phyloP scores from a whole-genome alignment of 2,329 filamentous ascomycete genomes.

The Furcasterigmium sp. region DNA sequence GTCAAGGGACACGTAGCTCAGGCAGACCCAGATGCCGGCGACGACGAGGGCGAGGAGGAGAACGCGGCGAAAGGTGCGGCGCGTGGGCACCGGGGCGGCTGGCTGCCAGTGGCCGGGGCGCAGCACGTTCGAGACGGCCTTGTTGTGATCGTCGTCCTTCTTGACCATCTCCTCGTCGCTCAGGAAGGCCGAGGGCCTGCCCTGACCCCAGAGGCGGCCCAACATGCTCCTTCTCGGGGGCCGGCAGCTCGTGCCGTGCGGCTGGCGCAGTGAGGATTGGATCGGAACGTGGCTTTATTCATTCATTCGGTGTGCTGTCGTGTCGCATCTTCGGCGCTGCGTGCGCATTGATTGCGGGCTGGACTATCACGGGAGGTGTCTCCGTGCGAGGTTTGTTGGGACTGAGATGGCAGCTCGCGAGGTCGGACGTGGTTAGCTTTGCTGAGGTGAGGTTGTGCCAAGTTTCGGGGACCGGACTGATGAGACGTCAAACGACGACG shows the following conservation, averaged over 20 bases:
- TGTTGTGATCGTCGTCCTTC: conserved; percentile 52
- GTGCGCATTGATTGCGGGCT: no score
- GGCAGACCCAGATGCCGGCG: conserved; percentile 55
- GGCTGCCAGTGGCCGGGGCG: conserved; percentile 32
- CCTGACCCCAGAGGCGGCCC: conserved; percentile 19
- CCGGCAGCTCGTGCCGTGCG: background rate
- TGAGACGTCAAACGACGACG: no score
- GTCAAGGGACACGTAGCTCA: conserved; percentile 54
- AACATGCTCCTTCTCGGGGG: conserved; percentile 24
- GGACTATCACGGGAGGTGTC: no score
- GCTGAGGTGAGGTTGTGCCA: no score
- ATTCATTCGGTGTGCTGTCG: no score
- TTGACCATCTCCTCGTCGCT: conserved; percentile 53
- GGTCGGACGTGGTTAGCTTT: no score
- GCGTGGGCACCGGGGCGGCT: conserved; percentile 31
- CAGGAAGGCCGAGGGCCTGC: conserved; percentile 34
- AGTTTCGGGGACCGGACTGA: no score
- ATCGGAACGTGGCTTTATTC: no score
- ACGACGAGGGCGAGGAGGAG: conserved; percentile 41
- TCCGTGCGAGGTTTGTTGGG: no score
- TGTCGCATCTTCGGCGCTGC: no score
- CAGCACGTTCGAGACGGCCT: conserved; percentile 15
- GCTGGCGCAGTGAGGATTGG: no score
- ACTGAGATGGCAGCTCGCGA: no score
- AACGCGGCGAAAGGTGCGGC: conserved; percentile 50